These are phyloP conservation scores for Gypsophila paniculata DNA, from an alignment of 179 eudicot genomes.

Conservation along the genomic window DNA sequence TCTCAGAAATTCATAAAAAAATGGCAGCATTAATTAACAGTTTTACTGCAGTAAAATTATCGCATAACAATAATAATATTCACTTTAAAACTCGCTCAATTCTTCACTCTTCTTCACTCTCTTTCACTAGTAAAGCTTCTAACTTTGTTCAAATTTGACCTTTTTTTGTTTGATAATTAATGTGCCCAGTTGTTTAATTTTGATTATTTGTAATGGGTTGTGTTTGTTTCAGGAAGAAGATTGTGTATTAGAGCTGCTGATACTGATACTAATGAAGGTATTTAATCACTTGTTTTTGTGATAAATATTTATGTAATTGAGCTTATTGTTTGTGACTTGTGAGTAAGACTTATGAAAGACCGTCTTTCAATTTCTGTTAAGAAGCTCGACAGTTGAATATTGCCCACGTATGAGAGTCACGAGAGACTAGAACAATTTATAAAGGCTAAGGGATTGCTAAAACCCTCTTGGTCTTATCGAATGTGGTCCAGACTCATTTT, in stretches of 20 bases:
- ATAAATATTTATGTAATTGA: not conserved
- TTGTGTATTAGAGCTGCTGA: constrained; percentile 66
- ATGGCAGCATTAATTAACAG: constrained; percentile 34
- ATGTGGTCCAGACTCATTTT: too few relatives aligned
- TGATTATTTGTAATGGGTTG: not conserved
- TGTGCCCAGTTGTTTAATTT: not conserved
- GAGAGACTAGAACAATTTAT: too few relatives aligned
- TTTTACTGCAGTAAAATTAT: constrained; percentile 25
- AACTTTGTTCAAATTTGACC: not conserved
- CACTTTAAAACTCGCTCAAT: constrained; percentile 26
- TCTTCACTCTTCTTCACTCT: constrained; percentile 18
- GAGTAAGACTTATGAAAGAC: too few relatives aligned
- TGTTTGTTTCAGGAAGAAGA: constrained; percentile 46
- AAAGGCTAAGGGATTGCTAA: too few relatives aligned
- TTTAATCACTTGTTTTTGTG: not conserved
- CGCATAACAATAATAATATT: constrained; percentile 8
- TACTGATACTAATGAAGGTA: constrained; percentile 73
- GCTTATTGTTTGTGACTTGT: too few relatives aligned
- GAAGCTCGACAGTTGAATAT: too few relatives aligned
- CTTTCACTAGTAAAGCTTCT: constrained; percentile 25
- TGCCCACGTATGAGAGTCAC: too few relatives aligned
- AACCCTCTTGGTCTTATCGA: too few relatives aligned
- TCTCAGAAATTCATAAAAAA: not conserved
- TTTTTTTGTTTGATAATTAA: not conserved
- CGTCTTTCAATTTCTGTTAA: too few relatives aligned